Evolutionary conservation across 2,329 filamentous ascomycete genomes (phyloP), one percentile per base, ranked within the genome.

Genomic region (Aureobasidium sp.): DNA sequence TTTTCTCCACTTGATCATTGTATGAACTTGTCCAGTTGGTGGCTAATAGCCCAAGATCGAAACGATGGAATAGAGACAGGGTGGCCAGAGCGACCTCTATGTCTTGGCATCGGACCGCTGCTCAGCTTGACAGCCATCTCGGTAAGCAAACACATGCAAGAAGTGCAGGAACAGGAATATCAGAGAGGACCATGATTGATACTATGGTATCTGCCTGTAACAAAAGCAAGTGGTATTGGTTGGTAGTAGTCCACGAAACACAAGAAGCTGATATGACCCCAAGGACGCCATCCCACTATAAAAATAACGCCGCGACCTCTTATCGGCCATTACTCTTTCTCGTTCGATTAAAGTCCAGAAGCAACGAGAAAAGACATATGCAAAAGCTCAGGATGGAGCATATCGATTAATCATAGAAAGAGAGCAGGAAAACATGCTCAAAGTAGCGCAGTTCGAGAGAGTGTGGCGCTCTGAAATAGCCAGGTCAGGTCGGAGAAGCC

Each of bases 271-370:
- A n/a, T 42, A 13, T 12, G n/a, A 23, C 53, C 9, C 53, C 27
- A 39, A 46, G n/a, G 26, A 57, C 53, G 53, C 53, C 53, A 7
- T 46, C 46, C 39, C 53, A 36, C 10, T 57, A 26, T 57, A 57
- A n/a, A 26, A 46, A 13, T 5, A 57, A 57, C 53, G 29, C 53
- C 53, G n/a, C 10, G n/a, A 46, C 3, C 27, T 34, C 9, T 34
- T 13, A 3, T 46, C 26, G 36, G 29, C 36, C 51, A 55, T 55
- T 42, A 42, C 13, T 42, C 37, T 37, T n/a, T n/a, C 23, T 52
- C 20, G 3, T 20, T 29, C 23, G 10, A 26, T 39, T 17, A 39
- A 23, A 10, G n/a, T 20, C 32, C 34, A 20, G 26, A 47, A 52
- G 20, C 50, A 17, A 32, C 17, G 2, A 32, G n/a, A 15, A 37